Base-by-base conservation (phyloP, 495 filamentous ascomycete species). In the Aspergillus cavernicola region DNA sequence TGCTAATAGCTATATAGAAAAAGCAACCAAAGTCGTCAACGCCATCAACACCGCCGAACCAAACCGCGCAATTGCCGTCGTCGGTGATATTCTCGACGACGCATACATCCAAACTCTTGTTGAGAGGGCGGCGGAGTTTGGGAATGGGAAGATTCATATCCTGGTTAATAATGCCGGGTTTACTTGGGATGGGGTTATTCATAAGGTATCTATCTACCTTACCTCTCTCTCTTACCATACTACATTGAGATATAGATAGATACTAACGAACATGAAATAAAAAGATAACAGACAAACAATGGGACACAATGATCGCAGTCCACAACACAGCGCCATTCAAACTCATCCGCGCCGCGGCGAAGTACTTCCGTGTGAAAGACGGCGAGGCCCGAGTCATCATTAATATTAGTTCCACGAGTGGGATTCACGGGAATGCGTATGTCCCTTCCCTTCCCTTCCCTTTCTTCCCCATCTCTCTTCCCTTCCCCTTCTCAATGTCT, bases 131-230 rank as follows among this genome's bases (percentile, higher is more conserved):
- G 90, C 85, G 4, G 86, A 85, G 45, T 92, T 93, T 62, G 90
- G 90, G 20, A 74, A 78, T 47, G 90, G 89, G 52, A 93, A 93
- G 76, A 89, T 95, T 52, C 86, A 95, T 68, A 84, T 90, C 50
- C 82, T 92, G 50, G 87, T 95, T 32, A 93, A 93, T 66, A 93
- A 92, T 71, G 90, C 90, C 1, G 89, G 89, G 31, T 87, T 87
- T 67, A 95, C 90, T 0, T 95, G 89, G 87, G 90, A 95, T 64
- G 90, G 84, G 4, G 88, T 95, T 19, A 90, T 95, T 59, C 88
- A 93, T 73, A 92, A 92, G 79, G 85, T 85, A 48, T 31, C 24
- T 39, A 10, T 32, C 3, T 12, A 38, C 44, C 24, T 57, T 49
- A 32, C 3, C n/a, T n/a, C n/a, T n/a, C n/a, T n/a, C n/a, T n/a